Conservation (phyloP, 352 stramenopile species). For the Nannochloropsis limnetica region DNA sequence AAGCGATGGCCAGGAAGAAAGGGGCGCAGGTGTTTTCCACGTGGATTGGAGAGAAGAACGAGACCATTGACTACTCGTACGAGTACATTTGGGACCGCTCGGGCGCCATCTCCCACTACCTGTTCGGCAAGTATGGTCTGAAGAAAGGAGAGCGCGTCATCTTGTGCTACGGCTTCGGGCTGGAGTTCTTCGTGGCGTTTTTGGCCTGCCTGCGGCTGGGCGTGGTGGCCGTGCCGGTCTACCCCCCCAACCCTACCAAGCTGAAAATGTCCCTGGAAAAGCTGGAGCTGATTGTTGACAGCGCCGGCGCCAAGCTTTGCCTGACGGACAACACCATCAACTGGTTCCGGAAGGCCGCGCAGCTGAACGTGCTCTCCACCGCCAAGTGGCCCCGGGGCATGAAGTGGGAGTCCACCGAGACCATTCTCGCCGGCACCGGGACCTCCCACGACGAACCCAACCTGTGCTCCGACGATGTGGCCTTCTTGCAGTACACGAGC, state of each 20-base stretch:
- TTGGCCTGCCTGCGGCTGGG: slow-evolving; percentile 77
- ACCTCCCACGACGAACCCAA: slow-evolving; percentile 3
- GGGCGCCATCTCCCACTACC: slow-evolving; percentile 43
- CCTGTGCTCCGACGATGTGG: slow-evolving; percentile 55
- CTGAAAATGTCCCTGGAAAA: slow-evolving; percentile 84
- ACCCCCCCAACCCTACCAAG: slow-evolving; percentile 78
- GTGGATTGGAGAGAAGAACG: slow-evolving; percentile 32
- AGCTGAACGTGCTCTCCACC: slow-evolving; percentile 12
- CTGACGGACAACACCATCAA: slow-evolving; percentile 31
- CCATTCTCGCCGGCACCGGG: neutral
- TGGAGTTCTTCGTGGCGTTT: slow-evolving; percentile 96
- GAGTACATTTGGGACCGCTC: slow-evolving; percentile 42
- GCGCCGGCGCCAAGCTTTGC: slow-evolving; percentile 63
- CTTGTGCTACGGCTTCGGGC: slow-evolving; percentile 88
- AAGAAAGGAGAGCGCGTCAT: slow-evolving; percentile 69
- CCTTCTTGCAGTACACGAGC: slow-evolving; percentile 97
- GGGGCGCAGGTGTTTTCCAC: slow-evolving; percentile 13
- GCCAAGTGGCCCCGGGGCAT: slow-evolving; percentile 7
- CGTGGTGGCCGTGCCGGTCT: slow-evolving; percentile 58
- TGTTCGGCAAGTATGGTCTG: slow-evolving; percentile 41
- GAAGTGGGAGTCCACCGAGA: slow-evolving; percentile 32
- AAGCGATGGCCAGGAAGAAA: neutral
- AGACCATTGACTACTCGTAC: slow-evolving; percentile 38
- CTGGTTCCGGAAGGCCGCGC: slow-evolving; percentile 8
- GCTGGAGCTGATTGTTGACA: slow-evolving; percentile 81